Percentiles rank a stretch among this genome's conserved stretches.
phyloP scores from a whole-genome alignment of 768 basidiomycete genomes.

The Suillus paluster region DNA sequence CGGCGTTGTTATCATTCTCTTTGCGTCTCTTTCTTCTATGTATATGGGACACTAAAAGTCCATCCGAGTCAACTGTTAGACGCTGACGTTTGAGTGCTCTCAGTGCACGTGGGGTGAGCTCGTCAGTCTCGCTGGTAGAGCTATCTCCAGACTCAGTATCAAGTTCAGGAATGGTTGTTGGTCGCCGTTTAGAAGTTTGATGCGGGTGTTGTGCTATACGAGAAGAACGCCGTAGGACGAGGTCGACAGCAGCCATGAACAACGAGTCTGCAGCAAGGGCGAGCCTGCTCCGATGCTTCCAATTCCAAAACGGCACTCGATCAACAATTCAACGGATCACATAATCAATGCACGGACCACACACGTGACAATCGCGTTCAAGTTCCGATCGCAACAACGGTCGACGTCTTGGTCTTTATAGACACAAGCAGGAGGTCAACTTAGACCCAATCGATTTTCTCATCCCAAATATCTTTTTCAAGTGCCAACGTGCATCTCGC shows the following conservation, averaged over 20 bases:
- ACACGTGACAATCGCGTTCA: slow-evolving; percentile 1
- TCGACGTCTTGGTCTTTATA: no score
- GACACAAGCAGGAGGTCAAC: no score
- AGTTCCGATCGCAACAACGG: no score
- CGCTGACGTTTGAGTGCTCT: slow-evolving; percentile 39
- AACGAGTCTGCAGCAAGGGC: background rate
- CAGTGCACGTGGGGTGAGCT: slow-evolving; percentile 38
- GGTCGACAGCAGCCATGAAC: slow-evolving; percentile 6
- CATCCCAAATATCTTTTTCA: no score
- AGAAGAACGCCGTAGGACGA: slow-evolving; percentile 6
- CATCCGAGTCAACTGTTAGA: slow-evolving; percentile 34
- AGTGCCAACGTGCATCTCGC: no score
- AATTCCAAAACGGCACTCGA: background rate
- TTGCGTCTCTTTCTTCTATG: slow-evolving; percentile 26
- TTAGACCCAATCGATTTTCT: no score
- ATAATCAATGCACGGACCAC: slow-evolving; percentile 6
- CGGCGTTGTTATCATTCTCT: slow-evolving; percentile 16
- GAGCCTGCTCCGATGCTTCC: background rate
- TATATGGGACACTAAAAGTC: slow-evolving; percentile 22
- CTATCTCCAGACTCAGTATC: no score
- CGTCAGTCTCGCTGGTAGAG: slow-evolving; percentile 17
- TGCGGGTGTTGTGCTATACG: slow-evolving; percentile 10
- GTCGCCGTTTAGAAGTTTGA: slow-evolving; percentile 4
- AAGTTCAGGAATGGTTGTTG: no score
- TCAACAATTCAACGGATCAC: slow-evolving; percentile 2